phyloP scores from a whole-genome alignment of 768 basidiomycete genomes.

The Strobilomyces dryophilus region DNA sequence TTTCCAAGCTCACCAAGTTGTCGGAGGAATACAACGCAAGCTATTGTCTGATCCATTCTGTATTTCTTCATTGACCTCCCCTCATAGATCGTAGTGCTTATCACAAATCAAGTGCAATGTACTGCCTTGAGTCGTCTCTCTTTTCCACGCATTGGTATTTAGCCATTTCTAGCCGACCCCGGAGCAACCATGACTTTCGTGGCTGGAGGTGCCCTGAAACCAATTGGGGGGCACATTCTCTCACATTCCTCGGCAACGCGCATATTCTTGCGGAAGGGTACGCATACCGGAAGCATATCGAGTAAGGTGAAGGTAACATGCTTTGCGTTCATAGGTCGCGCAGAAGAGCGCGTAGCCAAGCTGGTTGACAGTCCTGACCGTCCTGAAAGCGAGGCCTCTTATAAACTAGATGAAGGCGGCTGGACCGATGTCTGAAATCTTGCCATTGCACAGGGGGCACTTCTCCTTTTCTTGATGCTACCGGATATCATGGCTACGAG shows the following conservation, averaged over 20 bases:
- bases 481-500: no score
- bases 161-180: slow-evolving; percentile 66
- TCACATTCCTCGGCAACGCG: slow-evolving; percentile 87
- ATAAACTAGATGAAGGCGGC: slow-evolving; percentile 87
- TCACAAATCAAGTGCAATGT: slow-evolving; percentile 95
- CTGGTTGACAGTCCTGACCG: slow-evolving; percentile 86
- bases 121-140: slow-evolving; percentile 5
- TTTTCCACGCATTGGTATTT: neutral
- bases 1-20: slow-evolving; percentile 86
- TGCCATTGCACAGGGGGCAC: neutral
- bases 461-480: no score
- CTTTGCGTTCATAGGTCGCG: slow-evolving; percentile 56
- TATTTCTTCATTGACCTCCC: slow-evolving; percentile 2
- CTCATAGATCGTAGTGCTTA: slow-evolving; percentile 70
- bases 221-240: slow-evolving; percentile 85
- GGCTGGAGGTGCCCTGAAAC: slow-evolving; percentile 88
- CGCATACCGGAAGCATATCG: slow-evolving; percentile 3
- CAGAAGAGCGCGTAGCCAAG: slow-evolving; percentile 88
- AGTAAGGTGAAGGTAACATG: neutral
- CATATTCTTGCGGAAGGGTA: slow-evolving; percentile 85
- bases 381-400: slow-evolving; percentile 88
- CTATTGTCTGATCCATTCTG: neutral
- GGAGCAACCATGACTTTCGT: slow-evolving; percentile 96
- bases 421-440: slow-evolving; percentile 75
- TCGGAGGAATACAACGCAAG: slow-evolving; percentile 87